These are phyloP conservation scores for Plasmodium malariae DNA, from an alignment of 169 alveolate species.

Conservation along the genomic window DNA sequence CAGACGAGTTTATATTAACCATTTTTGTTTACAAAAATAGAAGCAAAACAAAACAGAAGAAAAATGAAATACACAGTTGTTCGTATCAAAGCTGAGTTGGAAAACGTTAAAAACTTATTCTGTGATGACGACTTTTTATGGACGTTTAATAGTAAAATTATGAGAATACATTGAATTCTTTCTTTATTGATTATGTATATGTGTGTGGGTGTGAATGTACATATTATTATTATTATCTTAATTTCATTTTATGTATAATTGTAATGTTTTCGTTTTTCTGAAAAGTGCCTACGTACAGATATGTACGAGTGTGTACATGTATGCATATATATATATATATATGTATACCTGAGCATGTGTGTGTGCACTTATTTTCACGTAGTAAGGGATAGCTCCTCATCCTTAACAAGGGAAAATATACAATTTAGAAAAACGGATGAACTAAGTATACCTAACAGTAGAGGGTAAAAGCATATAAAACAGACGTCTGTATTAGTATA, in stretches of 20 bases:
- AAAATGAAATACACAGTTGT: slow-evolving; percentile 61
- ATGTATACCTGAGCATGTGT: neutral
- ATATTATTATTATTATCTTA: neutral
- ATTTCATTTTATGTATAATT: neutral
- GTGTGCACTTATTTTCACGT: neutral
- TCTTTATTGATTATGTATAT: too few relatives aligned
- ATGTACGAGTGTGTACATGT: too few relatives aligned
- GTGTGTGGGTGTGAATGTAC: too few relatives aligned
- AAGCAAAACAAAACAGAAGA: too few relatives aligned
- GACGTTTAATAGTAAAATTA: slow-evolving; percentile 37
- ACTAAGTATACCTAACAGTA: slow-evolving; percentile 65
- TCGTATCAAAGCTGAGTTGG: slow-evolving; percentile 63
- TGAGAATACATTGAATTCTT: neutral
- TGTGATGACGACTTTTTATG: slow-evolving; percentile 68
- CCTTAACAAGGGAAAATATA: slow-evolving; percentile 64
- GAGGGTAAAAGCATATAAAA: slow-evolving; percentile 49
- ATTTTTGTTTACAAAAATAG: neutral
- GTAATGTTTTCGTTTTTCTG: neutral
- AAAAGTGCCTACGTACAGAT: too few relatives aligned
- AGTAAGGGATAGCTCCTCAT: slow-evolving; percentile 32
- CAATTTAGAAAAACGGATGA: slow-evolving; percentile 34
- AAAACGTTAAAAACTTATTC: slow-evolving; percentile 53
- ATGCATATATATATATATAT: neutral
- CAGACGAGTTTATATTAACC: neutral
- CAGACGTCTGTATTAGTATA: neutral